These are phyloP conservation scores for Pisolithus marmoratus DNA, from an alignment of 768 basidiomycete species.

Conservation along the genomic window DNA sequence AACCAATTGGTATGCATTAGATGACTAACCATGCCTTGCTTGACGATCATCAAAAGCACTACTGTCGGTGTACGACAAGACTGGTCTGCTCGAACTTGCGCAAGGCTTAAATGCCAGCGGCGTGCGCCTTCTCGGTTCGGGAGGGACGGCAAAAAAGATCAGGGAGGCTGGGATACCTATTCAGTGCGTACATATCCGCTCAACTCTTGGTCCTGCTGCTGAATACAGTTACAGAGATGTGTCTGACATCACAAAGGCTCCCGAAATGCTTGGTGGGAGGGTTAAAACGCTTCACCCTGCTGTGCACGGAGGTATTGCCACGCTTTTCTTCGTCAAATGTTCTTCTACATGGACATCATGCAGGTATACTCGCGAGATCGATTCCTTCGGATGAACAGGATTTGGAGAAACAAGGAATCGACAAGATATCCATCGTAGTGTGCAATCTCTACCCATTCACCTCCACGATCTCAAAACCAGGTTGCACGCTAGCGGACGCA, in stretches of 20 bases:
- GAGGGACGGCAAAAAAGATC: slow-evolving; percentile 97
- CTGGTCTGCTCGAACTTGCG: slow-evolving; percentile 82
- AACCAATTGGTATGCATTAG: slow-evolving; percentile 21
- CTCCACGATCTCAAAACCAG: slow-evolving; percentile 80
- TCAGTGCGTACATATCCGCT: slow-evolving; percentile 43
- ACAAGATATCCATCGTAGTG: slow-evolving; percentile 93
- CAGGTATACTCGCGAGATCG: slow-evolving; percentile 90
- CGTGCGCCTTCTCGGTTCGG: slow-evolving; percentile 87
- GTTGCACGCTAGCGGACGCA: slow-evolving; percentile 85
- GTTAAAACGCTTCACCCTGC: slow-evolving; percentile 98
- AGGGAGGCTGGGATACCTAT: slow-evolving; percentile 89
- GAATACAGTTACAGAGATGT: slow-evolving; percentile 65
- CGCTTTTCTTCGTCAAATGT: not conserved
- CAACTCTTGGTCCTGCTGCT: not conserved
- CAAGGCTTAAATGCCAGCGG: slow-evolving; percentile 76
- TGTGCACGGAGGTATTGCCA: slow-evolving; percentile 81
- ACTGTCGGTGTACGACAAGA: slow-evolving; percentile 95
- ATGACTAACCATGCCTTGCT: not conserved
- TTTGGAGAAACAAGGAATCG: slow-evolving; percentile 75
- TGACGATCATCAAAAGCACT: slow-evolving; percentile 50
- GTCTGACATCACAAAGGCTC: slow-evolving; percentile 93
- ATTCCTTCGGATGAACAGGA: slow-evolving; percentile 89
- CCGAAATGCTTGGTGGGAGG: slow-evolving; percentile 97
- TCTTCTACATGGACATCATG: slow-evolving; percentile 3
- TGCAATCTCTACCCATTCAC: slow-evolving; percentile 99